Conservation (phyloP, 805 yeast genomes). For the Metschnikowia gelsemii region DNA sequence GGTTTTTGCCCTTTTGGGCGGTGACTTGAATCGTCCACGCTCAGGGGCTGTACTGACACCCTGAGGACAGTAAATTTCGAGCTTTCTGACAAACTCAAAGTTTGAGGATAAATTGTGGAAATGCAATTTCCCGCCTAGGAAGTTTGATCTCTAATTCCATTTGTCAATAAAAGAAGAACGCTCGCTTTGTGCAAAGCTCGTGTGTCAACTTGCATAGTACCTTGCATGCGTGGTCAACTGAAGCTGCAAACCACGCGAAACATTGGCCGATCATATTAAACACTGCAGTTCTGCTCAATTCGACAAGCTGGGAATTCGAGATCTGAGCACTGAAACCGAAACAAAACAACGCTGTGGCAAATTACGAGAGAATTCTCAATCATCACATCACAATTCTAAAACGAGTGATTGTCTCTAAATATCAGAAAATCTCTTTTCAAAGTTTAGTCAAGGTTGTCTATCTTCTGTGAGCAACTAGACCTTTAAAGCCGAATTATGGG, state of each 20-base stretch:
- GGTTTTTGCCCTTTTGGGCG: too few relatives aligned
- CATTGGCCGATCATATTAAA: constrained; percentile 7
- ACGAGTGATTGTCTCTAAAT: background rate
- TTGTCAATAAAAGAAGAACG: too few relatives aligned
- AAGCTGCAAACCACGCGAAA: constrained; percentile 11
- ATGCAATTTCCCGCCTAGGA: background rate
- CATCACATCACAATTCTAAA: too few relatives aligned
- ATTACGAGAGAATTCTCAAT: background rate
- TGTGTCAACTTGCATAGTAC: constrained; percentile 8
- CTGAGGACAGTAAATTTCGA: too few relatives aligned
- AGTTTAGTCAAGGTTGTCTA: background rate
- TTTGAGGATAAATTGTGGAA: too few relatives aligned
- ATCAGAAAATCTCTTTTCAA: background rate
- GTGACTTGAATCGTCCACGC: too few relatives aligned
- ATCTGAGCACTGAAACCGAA: background rate
- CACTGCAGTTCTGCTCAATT: too few relatives aligned
- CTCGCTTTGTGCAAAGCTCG: background rate
- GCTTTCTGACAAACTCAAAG: too few relatives aligned
- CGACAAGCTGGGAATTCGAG: background rate
- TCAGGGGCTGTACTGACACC: too few relatives aligned
- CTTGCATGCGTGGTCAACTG: constrained; percentile 5
- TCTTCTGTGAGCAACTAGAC: background rate
- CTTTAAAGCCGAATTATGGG: constrained; percentile 52
- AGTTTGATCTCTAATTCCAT: too few relatives aligned
- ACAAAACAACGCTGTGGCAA: constrained; percentile 1